Evolutionary conservation across 345 rosid genomes (phyloP), one percentile per base, ranked within the genome.

Genomic region (Pistacia integerrima): DNA sequence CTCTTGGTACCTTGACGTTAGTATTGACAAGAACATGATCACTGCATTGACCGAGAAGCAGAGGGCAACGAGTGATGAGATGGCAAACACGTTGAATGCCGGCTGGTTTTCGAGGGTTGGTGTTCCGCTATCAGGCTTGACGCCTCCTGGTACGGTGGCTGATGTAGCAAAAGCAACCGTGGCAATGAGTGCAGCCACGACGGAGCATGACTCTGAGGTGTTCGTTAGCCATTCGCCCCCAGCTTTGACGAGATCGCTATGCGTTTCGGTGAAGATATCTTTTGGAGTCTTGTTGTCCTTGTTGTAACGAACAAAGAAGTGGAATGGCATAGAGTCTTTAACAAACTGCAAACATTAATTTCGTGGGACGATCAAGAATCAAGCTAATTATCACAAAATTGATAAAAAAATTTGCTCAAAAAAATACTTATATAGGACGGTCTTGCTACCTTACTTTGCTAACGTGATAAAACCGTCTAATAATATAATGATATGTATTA

Each of bases 81-180:
- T 59, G 30, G 87, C 84, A 41, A 86, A 86, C 38, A 78, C 74
- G 5, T 74, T 61, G 74, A 86, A 86, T 2, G 78, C 80, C 0
- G 85, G 83, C 11, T 84, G 79, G 64, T 76, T 36, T 35, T 61
- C 74, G 1, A 84, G 75, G 12, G 46, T 78, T 2, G 87, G 87
- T 36, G 1, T 67, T 28, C 87, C 86, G 4, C 48, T 82, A 0
- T 55, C 67, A 8, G 77, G 67, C 6, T 58, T 62, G 36, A 69
- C 54, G 2, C 87, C 86, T 0, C 89, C 87, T 0, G 89, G 87
- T 3, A 88, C 82, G 14, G 84, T 52, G 18, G 87, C 22, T 18
- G 89, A 79, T 35, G 91, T 76, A 44, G 89, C 87, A 8, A 88
- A 88, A 48, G 89, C 91, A 13, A 86, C 91, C 0, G 89, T 84